Base-by-base conservation (phyloP, 108 stramenopile genomes). In the Cyclotella distinguenda region DNA sequence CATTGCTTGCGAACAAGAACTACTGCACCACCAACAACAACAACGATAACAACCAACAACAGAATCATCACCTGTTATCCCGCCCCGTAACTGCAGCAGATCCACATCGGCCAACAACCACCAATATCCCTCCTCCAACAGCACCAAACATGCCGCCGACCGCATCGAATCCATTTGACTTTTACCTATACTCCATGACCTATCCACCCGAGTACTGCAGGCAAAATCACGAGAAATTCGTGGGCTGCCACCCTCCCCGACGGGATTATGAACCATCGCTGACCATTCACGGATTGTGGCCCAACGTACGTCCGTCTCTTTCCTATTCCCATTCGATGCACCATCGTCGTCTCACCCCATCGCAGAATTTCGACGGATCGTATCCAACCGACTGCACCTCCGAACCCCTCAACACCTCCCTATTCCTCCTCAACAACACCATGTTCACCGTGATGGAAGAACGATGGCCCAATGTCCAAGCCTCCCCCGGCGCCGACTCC, bases 281-380 rank as follows among this genome's bases (percentile, higher is more conserved):
- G 7, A 82, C 81, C 26, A 78, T 82, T 35, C 81, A 82, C 34
- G 81, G 81, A 32, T 34, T 82, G 46, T 82, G 81, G 81, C 81
- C 77, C 15, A 66, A 75, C 10, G 68, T 70, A 39, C 48, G 60
- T 52, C 7, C 1, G 23, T 2, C 12, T 50, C 23, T 25, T 45
- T 4, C n/a, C 19, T 55, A 10, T 57, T 32, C 30, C 47, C 30
- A 6, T 4, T 68, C 32, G 30, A 23, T 57, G 0, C 16, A 16
- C 27, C 1, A 4, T 50, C 3, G 30, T 1, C 16, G 1, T 3
- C 28, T 13, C 28, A 55, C 55, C 30, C 31, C 43, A n/a, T 32
- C 32, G 22, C 53, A 72, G 60, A 66, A 68, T 34, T 15, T 70
- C 10, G 81, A 82, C 38, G 81, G 81, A 0, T 32, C 81, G 4